Base-by-base conservation (phyloP, 352 stramenopile genomes). In the Globisporangium cylindrosporum region DNA sequence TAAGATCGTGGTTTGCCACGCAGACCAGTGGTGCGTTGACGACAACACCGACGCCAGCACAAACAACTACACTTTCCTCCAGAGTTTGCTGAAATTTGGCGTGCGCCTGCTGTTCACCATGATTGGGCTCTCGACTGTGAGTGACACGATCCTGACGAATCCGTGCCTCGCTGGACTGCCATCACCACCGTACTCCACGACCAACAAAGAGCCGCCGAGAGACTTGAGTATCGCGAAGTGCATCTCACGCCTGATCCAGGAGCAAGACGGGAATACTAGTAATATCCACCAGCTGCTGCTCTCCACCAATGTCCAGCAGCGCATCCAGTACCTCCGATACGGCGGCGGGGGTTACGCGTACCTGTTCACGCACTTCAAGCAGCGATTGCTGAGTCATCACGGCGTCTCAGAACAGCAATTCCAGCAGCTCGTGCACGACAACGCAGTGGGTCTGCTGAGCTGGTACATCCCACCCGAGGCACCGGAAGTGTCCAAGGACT, bases 261-360 rank as follows among this genome's bases (percentile, higher is more conserved):
- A 80, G 0, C 64, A 76, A 24, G 55, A 57, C 29, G 58, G 66
- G 0, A 10, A 18, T 8, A 46, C 32, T 38, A 38, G 14, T 46
- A 72, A 74, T 36, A 29, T 64, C 25, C 48, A 60, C 0, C 79
- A 88, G 49, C 64, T 92, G 20, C 64, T 94, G 3, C 25, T 95
- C n/a, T 94, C 82, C 0, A 86, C 81, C 8, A 87, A 82, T 27
- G 56, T 93, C 1, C 68, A 79, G 3, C 86, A 92, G 63, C 79
- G 80, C n/a, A 77, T 86, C 48, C 86, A 94, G 67, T 89, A 90
- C 72, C 70, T 75, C 18, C 80, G 83, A 29, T 86, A 92, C 46
- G 88, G 88, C 27, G 88, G 88, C 4, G 80, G 84, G 14, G 86
- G 86, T 2, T 94, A 91, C 71, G 67, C 72, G 4, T 88, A 92